Evolutionary conservation across 148 eudicot genomes (phyloP), one percentile per base, ranked within the genome.

Genomic region (Arctostaphylos glauca): DNA sequence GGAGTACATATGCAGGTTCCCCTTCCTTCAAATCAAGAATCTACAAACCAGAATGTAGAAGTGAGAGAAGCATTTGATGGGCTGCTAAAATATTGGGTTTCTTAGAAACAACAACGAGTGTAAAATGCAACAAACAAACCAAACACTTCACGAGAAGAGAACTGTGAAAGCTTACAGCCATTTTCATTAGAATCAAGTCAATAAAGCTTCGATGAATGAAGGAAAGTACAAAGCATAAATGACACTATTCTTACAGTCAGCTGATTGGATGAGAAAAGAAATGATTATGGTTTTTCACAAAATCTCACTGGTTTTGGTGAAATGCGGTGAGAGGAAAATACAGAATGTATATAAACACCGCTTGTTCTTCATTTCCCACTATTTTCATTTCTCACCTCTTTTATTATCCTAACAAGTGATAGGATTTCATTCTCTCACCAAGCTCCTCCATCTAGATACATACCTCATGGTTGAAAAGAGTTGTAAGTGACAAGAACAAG

Each of bases 1-100:
- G 84, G 23, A 96, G 87, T 55, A 96, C 84, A 81, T 75, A 66
- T 80, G 90, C 92, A 62, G 98, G 86, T 72, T 90, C 90, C 38
- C 97, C 94, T 82, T 91, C 88, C 85, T 91, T 91, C 84, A 96
- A 48, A 15, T 87, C 74, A 66, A 94, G 91, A 83, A 89, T 84
- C 98, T 96, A 80, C 38, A 68, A 85, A 49, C 47, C 60, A 53
- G 38, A 59, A 47, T 53, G 60, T 23, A 31, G 53, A 49, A 55
- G 56, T 21, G 15, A 72, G 52, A 19, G 13, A 50, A 59, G 38
- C 8, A 68, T 9, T 50, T 50, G 67, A 78, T 52, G 25, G 38
- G 52, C 6, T 14, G 48, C 59, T 4, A 54, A 18, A 71, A 52
- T 71, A 47, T 13, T 43, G 49, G 31, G 55, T 25, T 80, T 48